phyloP scores from a whole-genome alignment of 768 basidiomycete species.

The Floccularia luteovirens region DNA sequence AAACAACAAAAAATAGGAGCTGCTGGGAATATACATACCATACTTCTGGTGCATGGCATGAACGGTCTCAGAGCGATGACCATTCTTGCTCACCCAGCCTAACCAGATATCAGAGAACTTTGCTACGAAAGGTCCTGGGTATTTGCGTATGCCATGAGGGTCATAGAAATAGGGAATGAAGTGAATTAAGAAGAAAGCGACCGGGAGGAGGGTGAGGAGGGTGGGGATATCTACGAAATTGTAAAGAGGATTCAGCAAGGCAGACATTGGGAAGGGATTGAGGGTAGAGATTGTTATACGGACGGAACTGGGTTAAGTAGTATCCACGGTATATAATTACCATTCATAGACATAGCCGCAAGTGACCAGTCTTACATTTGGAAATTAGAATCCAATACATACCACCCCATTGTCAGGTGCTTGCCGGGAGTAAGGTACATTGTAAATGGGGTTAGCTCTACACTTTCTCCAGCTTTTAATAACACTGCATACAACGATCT shows the following conservation, averaged over 20 bases:
- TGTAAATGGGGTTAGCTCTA: constrained; percentile 9
- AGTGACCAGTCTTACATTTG: too few species aligned
- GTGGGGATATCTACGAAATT: constrained; percentile 14
- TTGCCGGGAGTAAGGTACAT: constrained; percentile 15
- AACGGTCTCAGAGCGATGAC: constrained; percentile 69
- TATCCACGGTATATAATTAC: constrained; percentile 11
- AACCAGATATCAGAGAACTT: constrained; percentile 72
- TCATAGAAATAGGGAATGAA: constrained; percentile 49
- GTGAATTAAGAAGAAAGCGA: constrained; percentile 25
- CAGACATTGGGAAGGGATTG: constrained; percentile 17
- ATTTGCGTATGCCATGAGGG: constrained; percentile 46
- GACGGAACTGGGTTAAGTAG: constrained; percentile 2
- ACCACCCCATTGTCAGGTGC: constrained; percentile 10
- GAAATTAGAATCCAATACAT: too few species aligned
- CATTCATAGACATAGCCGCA: too few species aligned
- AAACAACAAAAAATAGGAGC: neutral
- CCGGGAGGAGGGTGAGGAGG: constrained; percentile 21
- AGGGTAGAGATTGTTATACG: constrained; percentile 3
- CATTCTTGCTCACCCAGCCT: constrained; percentile 52
- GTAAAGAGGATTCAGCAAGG: constrained; percentile 13
- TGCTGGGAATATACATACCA: constrained; percentile 41
- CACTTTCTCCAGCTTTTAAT: constrained; percentile 6
- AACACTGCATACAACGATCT: too few species aligned
- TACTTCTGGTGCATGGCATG: constrained; percentile 69
- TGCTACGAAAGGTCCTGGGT: constrained; percentile 67